Base-by-base conservation (phyloP, 371 early-diverging fungal species). In the Phascolomyces articulosus region DNA sequence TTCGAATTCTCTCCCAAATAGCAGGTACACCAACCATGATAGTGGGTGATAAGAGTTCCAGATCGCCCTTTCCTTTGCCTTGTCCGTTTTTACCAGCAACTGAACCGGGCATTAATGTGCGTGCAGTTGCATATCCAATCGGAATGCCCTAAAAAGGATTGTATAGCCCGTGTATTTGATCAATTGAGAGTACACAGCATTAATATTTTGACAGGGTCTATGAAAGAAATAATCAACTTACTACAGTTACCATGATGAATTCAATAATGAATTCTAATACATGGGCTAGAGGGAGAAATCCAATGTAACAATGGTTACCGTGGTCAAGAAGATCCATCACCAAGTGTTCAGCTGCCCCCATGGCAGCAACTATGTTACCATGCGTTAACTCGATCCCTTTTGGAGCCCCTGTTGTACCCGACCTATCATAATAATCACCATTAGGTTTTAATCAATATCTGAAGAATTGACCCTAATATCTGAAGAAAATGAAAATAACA, bases 271-370 rank as follows among this genome's bases (percentile, higher is more conserved):
- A 88, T 61, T 95, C 94, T 40, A 93, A 80, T 4, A 91, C 91
- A 76, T 99, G 98, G 7, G 97, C 96, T 4, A 95, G 74, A 13
- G 98, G 98, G 44, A 99, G 78, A 70, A 93, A 97, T 0, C 94
- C 94, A 44, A 97, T 84, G 63, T 95, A 83, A 6, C 75, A 62
- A 51, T 89, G 90, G 9, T 80, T 58, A 0, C 69, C 79, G 23
- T 75, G 44, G 7, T 71, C 38, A 9, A 85, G 28, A n/a, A 74
- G 65, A 40, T 81, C 79, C 24, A 74, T 66, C 1, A 76, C 78
- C 44, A 85, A 60, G 18, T 77, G 69, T 23, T 81, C 73, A 6
- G 83, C 85, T 38, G 82, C 79, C 54, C 80, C 83, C 55, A 83
- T 78, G 6, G 85, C 78, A 4, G 87, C 89, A 68, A 96, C 84